Conservation (phyloP, 2,329 filamentous ascomycete genomes). For the Simplicillium aogashimaense region DNA sequence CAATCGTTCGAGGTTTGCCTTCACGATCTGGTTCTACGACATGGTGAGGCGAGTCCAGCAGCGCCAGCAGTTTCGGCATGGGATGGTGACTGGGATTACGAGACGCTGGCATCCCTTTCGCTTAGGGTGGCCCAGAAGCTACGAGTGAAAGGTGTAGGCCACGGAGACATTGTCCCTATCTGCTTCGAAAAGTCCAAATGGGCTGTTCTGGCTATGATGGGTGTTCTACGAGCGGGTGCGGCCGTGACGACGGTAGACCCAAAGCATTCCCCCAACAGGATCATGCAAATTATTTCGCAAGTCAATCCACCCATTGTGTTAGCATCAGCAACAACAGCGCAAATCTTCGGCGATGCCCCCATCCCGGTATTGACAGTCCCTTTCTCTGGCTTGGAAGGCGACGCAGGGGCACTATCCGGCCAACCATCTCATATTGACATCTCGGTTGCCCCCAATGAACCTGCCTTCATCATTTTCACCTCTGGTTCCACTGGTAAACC, state of each 20-base stretch:
- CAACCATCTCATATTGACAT: too few species aligned
- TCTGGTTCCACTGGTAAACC: constrained; percentile 9
- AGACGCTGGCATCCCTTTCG: too few species aligned
- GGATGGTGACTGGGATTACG: too few species aligned
- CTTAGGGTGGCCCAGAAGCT: neutral
- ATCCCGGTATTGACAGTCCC: neutral
- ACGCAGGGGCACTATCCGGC: too few species aligned
- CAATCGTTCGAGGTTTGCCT: too few species aligned
- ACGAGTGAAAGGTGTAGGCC: constrained; percentile 10
- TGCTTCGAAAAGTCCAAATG: constrained; percentile 22
- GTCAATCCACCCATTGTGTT: constrained; percentile 1
- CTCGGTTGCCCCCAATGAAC: too few species aligned
- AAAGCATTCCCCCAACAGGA: constrained; percentile 1
- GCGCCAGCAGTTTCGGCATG: too few species aligned
- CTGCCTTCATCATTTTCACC: constrained; percentile 5
- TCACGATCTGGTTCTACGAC: too few species aligned
- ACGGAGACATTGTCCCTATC: constrained; percentile 15
- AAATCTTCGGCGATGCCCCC: too few species aligned
- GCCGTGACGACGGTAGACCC: constrained; percentile 10
- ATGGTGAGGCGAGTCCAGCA: too few species aligned
- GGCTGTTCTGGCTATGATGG: constrained; percentile 11
- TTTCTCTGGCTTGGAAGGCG: neutral
- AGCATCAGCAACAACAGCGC: neutral
- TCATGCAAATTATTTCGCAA: neutral
- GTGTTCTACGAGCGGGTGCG: constrained; percentile 10